Base-by-base conservation (phyloP, 192 early-diverging fungal species). In the Backusella macrospora region DNA sequence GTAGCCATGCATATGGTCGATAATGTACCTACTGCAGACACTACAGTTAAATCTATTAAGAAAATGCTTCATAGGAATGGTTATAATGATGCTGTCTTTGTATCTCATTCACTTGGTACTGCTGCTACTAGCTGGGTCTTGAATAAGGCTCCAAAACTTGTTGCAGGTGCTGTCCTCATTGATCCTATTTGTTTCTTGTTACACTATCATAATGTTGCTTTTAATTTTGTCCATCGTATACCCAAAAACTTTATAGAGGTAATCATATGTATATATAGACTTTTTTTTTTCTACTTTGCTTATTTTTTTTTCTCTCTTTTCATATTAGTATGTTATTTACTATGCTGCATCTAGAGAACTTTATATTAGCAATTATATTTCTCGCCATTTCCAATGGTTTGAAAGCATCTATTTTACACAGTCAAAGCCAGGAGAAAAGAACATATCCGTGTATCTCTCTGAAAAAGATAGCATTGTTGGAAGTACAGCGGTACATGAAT, bases 171-270 rank as follows among this genome's bases (percentile, higher is more conserved):
- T 39, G 81, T 93, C 8, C 74, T 93, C 34, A 75, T 88, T 37
- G 92, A 93, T 42, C 92, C 92, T 8, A 85, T 93, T 65, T 85
- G 83, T 49, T 92, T 93, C 77, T 67, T 87, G 34, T 79, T 92
- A 4, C 89, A 86, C 70, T 85, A 90, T 46, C 86, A 81, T 9
- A 46, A 87, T 67, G 84, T 92, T 38, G 86, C 87, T 16, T 88
- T 83, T 68, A 92, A 93, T 72, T 88, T 88, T 76, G 78, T 83
- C 16, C 81, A 85, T 66, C 70, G 87, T 37, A 52, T 65, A 10
- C 87, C 87, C 5, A 59, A 69, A 8, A 74, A 74, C 21, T 72
- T 78, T 6, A 76, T 73, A n/a, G 80, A 81, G 72, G 76, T 78
- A 66, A 59, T 64, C 6, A 13, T 59, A 29, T 16, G 34, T 46